Conservation (phyloP, 305 asterid species). For the Striga hermonthica region DNA sequence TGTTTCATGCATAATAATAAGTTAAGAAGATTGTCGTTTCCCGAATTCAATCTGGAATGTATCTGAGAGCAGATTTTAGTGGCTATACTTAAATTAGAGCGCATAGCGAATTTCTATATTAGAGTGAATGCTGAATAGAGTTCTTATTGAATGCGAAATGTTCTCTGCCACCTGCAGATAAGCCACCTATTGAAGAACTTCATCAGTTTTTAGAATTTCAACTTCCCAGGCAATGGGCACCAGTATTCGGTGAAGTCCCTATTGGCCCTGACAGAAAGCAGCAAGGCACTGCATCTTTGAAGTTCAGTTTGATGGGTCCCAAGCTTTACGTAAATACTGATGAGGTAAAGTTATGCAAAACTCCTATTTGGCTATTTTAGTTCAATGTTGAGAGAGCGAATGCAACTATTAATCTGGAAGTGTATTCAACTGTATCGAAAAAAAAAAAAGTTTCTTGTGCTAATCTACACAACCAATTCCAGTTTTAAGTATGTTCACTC, state of each 20-base stretch:
- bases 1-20: background rate
- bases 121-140: slow-evolving; percentile 5
- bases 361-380: slow-evolving; percentile 16
- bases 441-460: no score
- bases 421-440: no score
- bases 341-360: slow-evolving; percentile 40
- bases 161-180: slow-evolving; percentile 45
- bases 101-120: slow-evolving; percentile 5
- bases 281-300: slow-evolving; percentile 60
- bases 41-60: background rate
- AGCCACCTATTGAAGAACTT: slow-evolving; percentile 80
- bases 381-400: slow-evolving; percentile 21
- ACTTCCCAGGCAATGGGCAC: slow-evolving; percentile 84
- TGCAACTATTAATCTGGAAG: slow-evolving; percentile 11
- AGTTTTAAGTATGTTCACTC: background rate
- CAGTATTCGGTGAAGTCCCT: slow-evolving; percentile 76
- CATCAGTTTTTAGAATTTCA: slow-evolving; percentile 75
- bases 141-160: slow-evolving; percentile 23
- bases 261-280: slow-evolving; percentile 71
- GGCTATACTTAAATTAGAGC: background rate
- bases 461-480: background rate
- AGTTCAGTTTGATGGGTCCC: slow-evolving; percentile 80
- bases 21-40: no score
- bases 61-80: slow-evolving; percentile 10
- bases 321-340: slow-evolving; percentile 68